Conservation (phyloP, 1,284 basidiomycete genomes). For the Cystobasidiaceae sp. region DNA sequence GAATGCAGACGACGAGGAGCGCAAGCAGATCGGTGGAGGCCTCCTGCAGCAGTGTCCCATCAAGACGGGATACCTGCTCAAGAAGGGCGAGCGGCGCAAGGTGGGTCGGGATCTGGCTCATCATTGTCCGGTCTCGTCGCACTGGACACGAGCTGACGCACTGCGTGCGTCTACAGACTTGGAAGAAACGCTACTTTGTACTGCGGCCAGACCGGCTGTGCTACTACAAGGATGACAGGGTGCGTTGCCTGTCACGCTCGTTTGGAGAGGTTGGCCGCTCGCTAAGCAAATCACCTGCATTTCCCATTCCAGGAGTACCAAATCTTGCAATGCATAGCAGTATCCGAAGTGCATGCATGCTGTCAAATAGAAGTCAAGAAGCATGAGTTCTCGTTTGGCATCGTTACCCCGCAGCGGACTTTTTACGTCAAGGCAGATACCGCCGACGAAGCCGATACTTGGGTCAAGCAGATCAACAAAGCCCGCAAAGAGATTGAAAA, state of each 20-base stretch:
- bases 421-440: slow-evolving; percentile 82
- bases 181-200: slow-evolving; percentile 99
- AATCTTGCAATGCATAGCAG: slow-evolving; percentile 80
- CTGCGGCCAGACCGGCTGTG: slow-evolving; percentile 83
- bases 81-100: slow-evolving; percentile 95
- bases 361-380: slow-evolving; percentile 82
- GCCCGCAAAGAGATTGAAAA: slow-evolving; percentile 15
- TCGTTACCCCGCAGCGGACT: slow-evolving; percentile 86
- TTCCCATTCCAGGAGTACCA: slow-evolving; percentile 63
- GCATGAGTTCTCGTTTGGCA: slow-evolving; percentile 81
- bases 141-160: not conserved
- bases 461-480: slow-evolving; percentile 56
- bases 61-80: slow-evolving; percentile 86
- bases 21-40: slow-evolving; percentile 24
- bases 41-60: slow-evolving; percentile 61
- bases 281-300: too few species aligned
- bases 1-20: slow-evolving; percentile 16
- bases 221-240: slow-evolving; percentile 87
- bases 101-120: slow-evolving; percentile 43
- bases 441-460: slow-evolving; percentile 66
- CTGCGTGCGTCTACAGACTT: slow-evolving; percentile 57
- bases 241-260: too few species aligned
- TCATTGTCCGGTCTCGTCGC: not conserved
- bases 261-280: too few species aligned
- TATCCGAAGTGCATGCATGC: slow-evolving; percentile 84